Base-by-base conservation (phyloP, 805 yeast genomes). In the Pichia eremophila region DNA sequence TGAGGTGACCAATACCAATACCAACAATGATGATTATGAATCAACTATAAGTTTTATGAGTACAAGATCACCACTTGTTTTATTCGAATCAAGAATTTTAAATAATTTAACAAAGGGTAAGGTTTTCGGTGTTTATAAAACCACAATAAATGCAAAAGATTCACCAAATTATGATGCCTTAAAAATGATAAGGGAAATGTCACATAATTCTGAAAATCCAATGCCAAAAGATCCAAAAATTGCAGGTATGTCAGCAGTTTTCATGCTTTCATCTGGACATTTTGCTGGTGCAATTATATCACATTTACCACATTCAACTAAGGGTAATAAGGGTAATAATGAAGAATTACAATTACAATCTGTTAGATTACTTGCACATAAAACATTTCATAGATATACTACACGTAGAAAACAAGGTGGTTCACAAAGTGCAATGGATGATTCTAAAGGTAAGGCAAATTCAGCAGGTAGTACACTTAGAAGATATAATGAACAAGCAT, bases 371-470 rank as follows among this genome's bases (percentile, higher is more conserved):
- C 45, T 89, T 3, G 83, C 71, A 17, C 87, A 88, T 49, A 91
- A 89, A 58, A 85, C 97, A 0, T 87, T 86, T 64, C 99, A 91
- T 63, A 73, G 98, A 54, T 93, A 93, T 60, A 93, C 99, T 2
- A 89, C 97, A 1, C 80, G 99, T 69, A 76, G 96, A 54, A 93
- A 93, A 60, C 99, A 93, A 65, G 99, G 99, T 71, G 99, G 99
- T 1, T 77, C 97, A 0, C 99, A 93, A 62, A 78, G 90, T 54
- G 90, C 97, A 1, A 83, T 78, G 65, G 99, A 93, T 65, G 87
- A 83, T 59, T 85, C 95, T 1, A 78, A 84, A 54, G 98, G 99
- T 5, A 91, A 90, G 62, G 98, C 98, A 8, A 88, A 88, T 52
- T 88, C 96, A 27, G 99, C 96, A 0, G 99, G 99, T 45, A 84